phyloP scores from a whole-genome alignment of 257 asterid species.

The Datura wrightii region DNA sequence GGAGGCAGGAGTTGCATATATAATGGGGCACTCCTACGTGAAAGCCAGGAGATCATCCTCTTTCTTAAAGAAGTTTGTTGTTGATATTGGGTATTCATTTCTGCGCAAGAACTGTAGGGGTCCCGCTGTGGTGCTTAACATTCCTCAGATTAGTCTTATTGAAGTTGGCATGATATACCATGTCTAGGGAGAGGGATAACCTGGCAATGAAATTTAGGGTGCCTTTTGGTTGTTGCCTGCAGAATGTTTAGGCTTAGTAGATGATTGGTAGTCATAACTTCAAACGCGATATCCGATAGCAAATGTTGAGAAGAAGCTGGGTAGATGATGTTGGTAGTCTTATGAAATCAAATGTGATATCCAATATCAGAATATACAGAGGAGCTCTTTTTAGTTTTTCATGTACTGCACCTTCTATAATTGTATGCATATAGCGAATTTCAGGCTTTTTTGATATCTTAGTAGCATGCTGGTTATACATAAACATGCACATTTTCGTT shows the following conservation, averaged over 20 bases:
- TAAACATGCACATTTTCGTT: not conserved
- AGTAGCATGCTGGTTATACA: conserved; percentile 10
- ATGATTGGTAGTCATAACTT: conserved; percentile 22
- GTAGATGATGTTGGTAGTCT: not conserved
- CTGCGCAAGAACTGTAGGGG: conserved; percentile 50
- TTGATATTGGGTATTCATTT: conserved; percentile 44
- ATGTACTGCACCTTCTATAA: not conserved
- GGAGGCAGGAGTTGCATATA: conserved; percentile 54
- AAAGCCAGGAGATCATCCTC: conserved; percentile 47
- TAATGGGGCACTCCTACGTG: conserved; percentile 48
- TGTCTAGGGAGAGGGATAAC: conserved; percentile 27
- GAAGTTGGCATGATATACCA: conserved; percentile 54
- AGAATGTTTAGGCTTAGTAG: conserved; percentile 13
- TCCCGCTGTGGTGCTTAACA: conserved; percentile 43
- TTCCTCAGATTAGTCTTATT: conserved; percentile 47
- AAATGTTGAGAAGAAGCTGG: not conserved
- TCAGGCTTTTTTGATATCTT: not conserved
- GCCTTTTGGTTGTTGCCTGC: conserved; percentile 22
- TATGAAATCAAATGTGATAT: not conserved
- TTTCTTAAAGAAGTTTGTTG: conserved; percentile 45
- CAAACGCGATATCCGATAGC: not conserved
- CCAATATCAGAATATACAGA: not conserved
- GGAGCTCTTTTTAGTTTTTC: not conserved
- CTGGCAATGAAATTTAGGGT: conserved; percentile 7
- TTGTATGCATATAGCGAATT: not conserved